A percentile compares a stretch with the other conserved stretches of the same genome.
phyloP scores from a whole-genome alignment of 225 moss, liverwort and hornwort species.

The Pseudoscleropodium purum region DNA sequence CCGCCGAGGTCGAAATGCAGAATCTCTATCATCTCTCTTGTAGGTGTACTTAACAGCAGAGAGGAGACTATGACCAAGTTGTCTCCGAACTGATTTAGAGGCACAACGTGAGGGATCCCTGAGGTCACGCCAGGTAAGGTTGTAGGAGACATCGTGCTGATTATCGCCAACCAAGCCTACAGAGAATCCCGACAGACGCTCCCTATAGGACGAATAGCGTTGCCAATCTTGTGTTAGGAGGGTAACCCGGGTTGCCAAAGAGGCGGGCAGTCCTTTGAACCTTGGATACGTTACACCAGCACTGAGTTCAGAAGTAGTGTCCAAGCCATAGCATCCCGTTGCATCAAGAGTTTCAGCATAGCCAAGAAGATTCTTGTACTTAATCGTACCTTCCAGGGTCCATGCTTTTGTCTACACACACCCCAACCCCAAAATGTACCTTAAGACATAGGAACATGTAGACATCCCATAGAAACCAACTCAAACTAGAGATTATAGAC shows the following conservation, averaged over 20 bases:
- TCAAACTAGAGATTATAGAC: neutral
- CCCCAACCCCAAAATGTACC: neutral
- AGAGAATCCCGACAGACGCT: constrained; percentile 77
- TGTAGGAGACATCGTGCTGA: constrained; percentile 87
- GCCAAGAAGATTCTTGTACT: constrained; percentile 88
- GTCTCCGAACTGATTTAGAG: constrained; percentile 78
- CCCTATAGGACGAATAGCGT: constrained; percentile 88
- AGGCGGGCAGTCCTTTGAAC: constrained; percentile 71
- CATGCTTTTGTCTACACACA: constrained; percentile 81
- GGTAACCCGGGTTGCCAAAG: constrained; percentile 68
- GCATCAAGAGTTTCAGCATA: constrained; percentile 95
- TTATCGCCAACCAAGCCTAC: constrained; percentile 81
- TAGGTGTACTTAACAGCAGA: constrained; percentile 94
- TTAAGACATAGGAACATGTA: neutral
- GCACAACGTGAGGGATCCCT: constrained; percentile 84
- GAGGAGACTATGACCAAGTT: constrained; percentile 86
- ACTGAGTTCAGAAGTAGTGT: constrained; percentile 94
- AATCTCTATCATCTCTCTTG: constrained; percentile 77
- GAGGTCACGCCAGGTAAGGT: constrained; percentile 94
- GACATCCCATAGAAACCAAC: neutral
- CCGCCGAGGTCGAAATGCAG: constrained; percentile 69
- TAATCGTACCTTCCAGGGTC: constrained; percentile 92
- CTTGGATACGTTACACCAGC: constrained; percentile 84
- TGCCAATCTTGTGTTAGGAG: constrained; percentile 98
- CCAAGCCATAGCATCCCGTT: constrained; percentile 96